A percentile compares a stretch with the other conserved stretches of the same genome.
phyloP scores from a whole-genome alignment of 1,284 basidiomycete genomes.

The Hemileia vastatrix region DNA sequence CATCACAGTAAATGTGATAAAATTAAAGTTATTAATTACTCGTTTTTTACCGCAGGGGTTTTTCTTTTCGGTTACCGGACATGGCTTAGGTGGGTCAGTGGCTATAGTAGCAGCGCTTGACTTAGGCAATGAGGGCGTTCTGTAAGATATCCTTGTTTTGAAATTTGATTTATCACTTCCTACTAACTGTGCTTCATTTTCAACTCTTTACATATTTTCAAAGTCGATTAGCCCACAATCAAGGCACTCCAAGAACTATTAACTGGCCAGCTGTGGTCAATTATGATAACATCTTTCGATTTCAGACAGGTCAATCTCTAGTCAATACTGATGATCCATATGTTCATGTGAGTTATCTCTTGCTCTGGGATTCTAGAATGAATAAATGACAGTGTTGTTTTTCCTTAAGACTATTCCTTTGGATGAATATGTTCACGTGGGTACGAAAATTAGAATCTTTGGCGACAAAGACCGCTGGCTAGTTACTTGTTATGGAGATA shows the following conservation, averaged over 20 bases:
- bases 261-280: neutral
- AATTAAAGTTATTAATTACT: neutral
- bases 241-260: neutral
- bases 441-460: neutral
- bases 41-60: neutral
- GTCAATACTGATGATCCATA: neutral
- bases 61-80: neutral
- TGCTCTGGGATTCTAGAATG: neutral
- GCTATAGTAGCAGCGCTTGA: slow-evolving; percentile 24
- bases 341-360: neutral
- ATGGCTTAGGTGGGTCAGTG: slow-evolving; percentile 14
- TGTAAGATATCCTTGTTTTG: neutral
- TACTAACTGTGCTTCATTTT: neutral
- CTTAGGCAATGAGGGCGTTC: neutral
- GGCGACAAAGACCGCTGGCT: slow-evolving; percentile 5
- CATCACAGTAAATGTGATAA: neutral
- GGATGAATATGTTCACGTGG: neutral
- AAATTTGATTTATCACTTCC: neutral
- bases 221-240: neutral
- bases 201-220: neutral
- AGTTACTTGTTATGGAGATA: slow-evolving; percentile 3
- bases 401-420: neutral
- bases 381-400: neutral
- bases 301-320: neutral
- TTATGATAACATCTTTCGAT: neutral